Evolutionary conservation across 148 eudicot species (phyloP), one percentile per base, ranked within the genome.

Genomic region (Fagopyrum esculentum): DNA sequence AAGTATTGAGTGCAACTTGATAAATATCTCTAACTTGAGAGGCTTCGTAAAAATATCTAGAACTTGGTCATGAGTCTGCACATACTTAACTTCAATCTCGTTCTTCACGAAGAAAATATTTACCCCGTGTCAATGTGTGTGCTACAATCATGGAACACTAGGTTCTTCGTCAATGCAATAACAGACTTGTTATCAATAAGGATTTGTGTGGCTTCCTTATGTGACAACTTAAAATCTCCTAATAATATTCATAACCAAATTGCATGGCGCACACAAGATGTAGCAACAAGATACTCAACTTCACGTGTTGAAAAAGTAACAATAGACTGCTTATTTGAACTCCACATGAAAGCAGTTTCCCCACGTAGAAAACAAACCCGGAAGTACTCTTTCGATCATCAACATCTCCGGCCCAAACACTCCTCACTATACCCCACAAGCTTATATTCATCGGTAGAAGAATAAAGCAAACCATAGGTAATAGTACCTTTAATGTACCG

Each of bases 311-410:
- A 35, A 1, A 0, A 2, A 35, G 40, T 35, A 45, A 73, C 26
- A 73, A 73, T 55, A 8, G 75, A n/a, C 40, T 54, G 78, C 15
- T 76, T 76, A 47, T 76, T 76, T 35, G 40, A 35, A 35, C 40
- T 35, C 40, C 40, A 35, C 40, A 2, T 0, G 40, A 35, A 35
- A 35, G 2, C 40, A 35, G 40, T 35, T 35, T 1, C 40, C 40
- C 40, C 40, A 35, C 1, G 40, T 35, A 35, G 40, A 35, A 35
- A 35, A 35, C 40, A 35, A 35, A 35, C 0, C 40, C 3, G 1
- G 40, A 1, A 35, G 40, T 35, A 35, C 3, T 35, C 0, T 35
- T 35, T 35, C 26, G 40, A 35, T 35, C 40, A 35, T 35, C 2
- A 35, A 35, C 40, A 35, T 35, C 40, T 35, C 40, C 0, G 3